Percentiles rank a stretch among this genome's conserved stretches.
Evolutionary conservation across 768 basidiomycete species (phyloP).

Genomic region (Boletus rubescentipes): DNA sequence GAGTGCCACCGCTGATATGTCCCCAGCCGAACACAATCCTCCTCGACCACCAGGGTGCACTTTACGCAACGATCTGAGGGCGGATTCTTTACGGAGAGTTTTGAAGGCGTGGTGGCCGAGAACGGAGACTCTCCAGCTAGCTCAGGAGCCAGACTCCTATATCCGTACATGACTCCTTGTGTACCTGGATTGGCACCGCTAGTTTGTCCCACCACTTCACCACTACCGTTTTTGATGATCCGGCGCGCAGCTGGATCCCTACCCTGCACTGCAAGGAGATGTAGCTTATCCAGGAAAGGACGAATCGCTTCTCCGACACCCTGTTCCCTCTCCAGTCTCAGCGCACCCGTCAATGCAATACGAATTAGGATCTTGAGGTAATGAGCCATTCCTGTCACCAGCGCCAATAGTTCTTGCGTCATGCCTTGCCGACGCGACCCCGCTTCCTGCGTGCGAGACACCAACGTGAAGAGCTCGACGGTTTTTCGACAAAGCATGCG

Average conservation of each 20-base stretch:
- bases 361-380: slow-evolving; percentile 99
- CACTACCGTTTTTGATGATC: slow-evolving; percentile 72
- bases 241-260: slow-evolving; percentile 77
- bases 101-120: slow-evolving; percentile 39
- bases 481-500: slow-evolving; percentile 99
- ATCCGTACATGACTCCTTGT: slow-evolving; percentile 87
- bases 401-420: slow-evolving; percentile 94
- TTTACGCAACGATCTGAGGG: slow-evolving; percentile 90
- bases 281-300: slow-evolving; percentile 89
- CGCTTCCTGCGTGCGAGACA: slow-evolving; percentile 94
- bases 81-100: slow-evolving; percentile 61
- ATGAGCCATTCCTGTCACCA: slow-evolving; percentile 98
- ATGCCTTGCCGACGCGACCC: slow-evolving; percentile 89
- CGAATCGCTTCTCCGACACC: slow-evolving; percentile 79
- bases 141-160: slow-evolving; percentile 87
- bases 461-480: slow-evolving; percentile 93
- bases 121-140: slow-evolving; percentile 87
- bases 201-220: slow-evolving; percentile 46
- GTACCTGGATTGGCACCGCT: slow-evolving; percentile 67
- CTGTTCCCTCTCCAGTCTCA: slow-evolving; percentile 93
- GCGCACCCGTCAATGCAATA: slow-evolving; percentile 92
- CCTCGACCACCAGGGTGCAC: slow-evolving; percentile 90
- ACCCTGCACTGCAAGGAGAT: slow-evolving; percentile 84
- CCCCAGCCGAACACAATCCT: slow-evolving; percentile 92
- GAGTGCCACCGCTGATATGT: slow-evolving; percentile 99